These are phyloP conservation scores for Paraconiothyrium sp. DNA, from an alignment of 2,329 filamentous ascomycete species.

Conservation along the genomic window DNA sequence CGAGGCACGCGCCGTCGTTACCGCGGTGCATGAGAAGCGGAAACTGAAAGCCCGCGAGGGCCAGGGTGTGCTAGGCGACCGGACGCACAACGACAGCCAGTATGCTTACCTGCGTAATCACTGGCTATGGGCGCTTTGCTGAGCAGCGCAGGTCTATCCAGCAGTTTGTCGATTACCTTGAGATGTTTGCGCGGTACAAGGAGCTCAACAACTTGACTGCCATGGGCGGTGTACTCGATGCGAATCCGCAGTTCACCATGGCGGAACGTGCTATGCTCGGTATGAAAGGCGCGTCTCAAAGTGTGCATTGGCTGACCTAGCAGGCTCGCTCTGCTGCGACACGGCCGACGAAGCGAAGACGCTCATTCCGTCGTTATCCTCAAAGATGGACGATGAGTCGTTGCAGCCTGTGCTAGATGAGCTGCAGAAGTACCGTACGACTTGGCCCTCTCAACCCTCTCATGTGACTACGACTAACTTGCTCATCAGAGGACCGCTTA, in stretches of 20 bases:
- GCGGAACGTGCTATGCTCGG: constrained; percentile 95
- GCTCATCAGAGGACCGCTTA: constrained; percentile 38
- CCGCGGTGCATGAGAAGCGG: constrained; percentile 84
- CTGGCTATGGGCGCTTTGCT: constrained; percentile 16
- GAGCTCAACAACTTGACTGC: constrained; percentile 93
- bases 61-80: constrained; percentile 77
- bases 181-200: constrained; percentile 95
- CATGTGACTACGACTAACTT: constrained; percentile 28
- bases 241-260: constrained; percentile 81
- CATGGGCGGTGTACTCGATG: constrained; percentile 86
- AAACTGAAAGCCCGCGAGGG: constrained; percentile 68
- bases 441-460: background rate
- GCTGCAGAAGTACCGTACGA: constrained; percentile 78
- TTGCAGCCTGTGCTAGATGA: constrained; percentile 89
- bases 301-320: constrained; percentile 24
- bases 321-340: constrained; percentile 91
- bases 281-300: constrained; percentile 53
- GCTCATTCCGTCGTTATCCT: constrained; percentile 84
- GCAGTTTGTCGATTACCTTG: constrained; percentile 91
- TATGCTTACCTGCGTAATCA: constrained; percentile 30
- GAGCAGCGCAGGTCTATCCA: constrained; percentile 71
- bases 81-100: constrained; percentile 69
- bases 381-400: constrained; percentile 91
- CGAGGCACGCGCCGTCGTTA: constrained; percentile 90
- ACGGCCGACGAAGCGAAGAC: constrained; percentile 95